Base-by-base conservation (phyloP, 2,329 filamentous ascomycete genomes). In the Exophiala dermatitidis region DNA sequence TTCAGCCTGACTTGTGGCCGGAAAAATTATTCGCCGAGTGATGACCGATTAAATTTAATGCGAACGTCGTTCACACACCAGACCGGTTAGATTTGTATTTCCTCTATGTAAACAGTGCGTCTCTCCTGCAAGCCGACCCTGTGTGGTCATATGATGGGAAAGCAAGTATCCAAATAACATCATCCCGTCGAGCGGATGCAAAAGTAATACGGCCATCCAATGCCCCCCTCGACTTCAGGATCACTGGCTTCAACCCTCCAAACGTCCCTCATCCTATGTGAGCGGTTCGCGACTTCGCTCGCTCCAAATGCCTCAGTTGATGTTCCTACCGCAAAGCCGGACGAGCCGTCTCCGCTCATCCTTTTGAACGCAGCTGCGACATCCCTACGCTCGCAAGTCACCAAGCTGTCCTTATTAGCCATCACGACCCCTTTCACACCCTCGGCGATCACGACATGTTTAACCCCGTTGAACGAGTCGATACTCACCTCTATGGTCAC, bases 341-440 rank as follows among this genome's bases (percentile, higher is more conserved):
- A 46, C 5, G 46, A 51, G 10, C 68, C 69, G 36, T 69, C 72
- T 50, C 68, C 71, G n/a, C 77, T 95, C 28, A 72, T 81, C 9
- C 77, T 91, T 53, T 81, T 90, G 33, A 79, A 80, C 62, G 85
- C 90, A 63, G 79, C 86, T 0, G 80, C 88, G 0, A 80, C 77
- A 29, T 76, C 94, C 3, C 81, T 95, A 54, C 84, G 82, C 66
- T 88, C 90, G 0, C 89, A 96, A 66, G 81, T 84, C 1, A 95
- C 90, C 4, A 95, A 95, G 59, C 77, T 96, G 29, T 91, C 88
- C 0, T 83, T 96, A 0, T 79, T 97, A 8, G 80, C 93, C 1
- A 86, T 94, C 64, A 95, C 88, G 64, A 80, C 88, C 12, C 90
- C 91, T 0, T 94, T 95, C 62, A 93, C 90, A 0, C 83, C 88